phyloP scores from a whole-genome alignment of 176 grass and related monocot genomes.

The Hordeum marinum region DNA sequence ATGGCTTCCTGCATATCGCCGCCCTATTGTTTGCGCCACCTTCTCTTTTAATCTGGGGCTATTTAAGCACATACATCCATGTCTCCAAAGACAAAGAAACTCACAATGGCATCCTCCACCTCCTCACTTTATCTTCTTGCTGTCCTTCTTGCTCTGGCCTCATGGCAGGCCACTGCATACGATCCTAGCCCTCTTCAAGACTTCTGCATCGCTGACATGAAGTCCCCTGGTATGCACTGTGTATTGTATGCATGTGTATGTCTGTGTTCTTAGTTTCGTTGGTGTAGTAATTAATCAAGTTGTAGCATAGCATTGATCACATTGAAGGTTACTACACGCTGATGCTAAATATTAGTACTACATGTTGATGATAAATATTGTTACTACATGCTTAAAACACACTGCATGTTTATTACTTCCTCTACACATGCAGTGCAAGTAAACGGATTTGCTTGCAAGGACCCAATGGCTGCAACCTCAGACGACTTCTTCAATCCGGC shows the following conservation, averaged over 20 bases:
- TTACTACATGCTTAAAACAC: no score
- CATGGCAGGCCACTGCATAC: background rate
- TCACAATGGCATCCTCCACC: background rate
- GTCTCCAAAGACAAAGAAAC: background rate
- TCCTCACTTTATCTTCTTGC: background rate
- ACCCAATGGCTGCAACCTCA: background rate
- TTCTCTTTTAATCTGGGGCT: background rate
- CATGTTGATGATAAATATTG: no score
- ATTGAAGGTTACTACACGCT: background rate
- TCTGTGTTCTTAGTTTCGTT: background rate
- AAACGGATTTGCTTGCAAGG: conserved; percentile 24
- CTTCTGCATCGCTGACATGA: background rate
- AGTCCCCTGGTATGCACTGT: background rate
- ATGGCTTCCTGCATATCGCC: background rate
- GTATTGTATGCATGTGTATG: background rate
- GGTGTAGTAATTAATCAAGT: background rate
- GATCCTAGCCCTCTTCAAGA: background rate
- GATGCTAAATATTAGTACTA: background rate
- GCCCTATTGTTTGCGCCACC: background rate
- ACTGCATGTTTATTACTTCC: background rate
- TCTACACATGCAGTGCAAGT: background rate
- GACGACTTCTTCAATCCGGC: conserved; percentile 10
- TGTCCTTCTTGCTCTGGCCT: background rate
- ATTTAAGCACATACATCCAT: background rate
- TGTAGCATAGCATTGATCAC: background rate